Percentiles rank a stretch among this genome's conserved stretches.
Evolutionary conservation across 148 eudicot species (phyloP).

Genomic region (Diospyros lotus): DNA sequence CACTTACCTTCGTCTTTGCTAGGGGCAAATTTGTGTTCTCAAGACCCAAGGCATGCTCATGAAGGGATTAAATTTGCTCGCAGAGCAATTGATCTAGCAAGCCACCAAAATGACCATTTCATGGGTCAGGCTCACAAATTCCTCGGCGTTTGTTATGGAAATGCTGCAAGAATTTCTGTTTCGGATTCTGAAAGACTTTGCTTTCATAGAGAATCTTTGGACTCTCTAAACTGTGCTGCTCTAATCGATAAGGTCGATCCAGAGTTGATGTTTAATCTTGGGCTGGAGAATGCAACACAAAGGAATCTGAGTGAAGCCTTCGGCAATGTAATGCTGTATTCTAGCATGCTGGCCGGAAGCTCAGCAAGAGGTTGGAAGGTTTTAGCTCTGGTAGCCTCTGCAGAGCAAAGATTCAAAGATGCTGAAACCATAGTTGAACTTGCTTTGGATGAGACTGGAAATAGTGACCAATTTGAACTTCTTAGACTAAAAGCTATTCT

Average conservation of each 20-base stretch:
- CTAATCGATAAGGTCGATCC: slow-evolving; percentile 41
- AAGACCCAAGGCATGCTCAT: slow-evolving; percentile 43
- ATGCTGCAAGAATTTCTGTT: slow-evolving; percentile 55
- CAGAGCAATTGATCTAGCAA: slow-evolving; percentile 38
- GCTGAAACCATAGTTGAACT: slow-evolving; percentile 82
- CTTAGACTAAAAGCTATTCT: slow-evolving; percentile 67
- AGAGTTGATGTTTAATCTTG: slow-evolving; percentile 52
- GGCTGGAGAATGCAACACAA: slow-evolving; percentile 66
- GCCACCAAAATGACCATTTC: slow-evolving; percentile 46
- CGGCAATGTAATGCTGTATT: slow-evolving; percentile 49
- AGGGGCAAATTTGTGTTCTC: slow-evolving; percentile 77
- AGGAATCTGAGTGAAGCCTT: slow-evolving; percentile 68
- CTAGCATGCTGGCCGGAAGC: slow-evolving; percentile 59
- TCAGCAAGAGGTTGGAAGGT: slow-evolving; percentile 61
- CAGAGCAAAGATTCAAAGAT: slow-evolving; percentile 67
- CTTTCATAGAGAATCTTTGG: slow-evolving; percentile 47
- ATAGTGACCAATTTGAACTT: slow-evolving; percentile 51
- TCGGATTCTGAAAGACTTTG: slow-evolving; percentile 50
- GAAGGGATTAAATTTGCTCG: slow-evolving; percentile 66
- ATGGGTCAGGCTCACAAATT: slow-evolving; percentile 57
- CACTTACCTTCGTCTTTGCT: slow-evolving; percentile 61
- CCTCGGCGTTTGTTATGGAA: slow-evolving; percentile 77
- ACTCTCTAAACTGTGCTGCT: slow-evolving; percentile 41
- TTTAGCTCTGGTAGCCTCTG: slow-evolving; percentile 66
- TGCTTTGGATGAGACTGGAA: slow-evolving; percentile 69